phyloP scores from a whole-genome alignment of 495 filamentous ascomycete species.

The Penicillium psychrofluorescens region DNA sequence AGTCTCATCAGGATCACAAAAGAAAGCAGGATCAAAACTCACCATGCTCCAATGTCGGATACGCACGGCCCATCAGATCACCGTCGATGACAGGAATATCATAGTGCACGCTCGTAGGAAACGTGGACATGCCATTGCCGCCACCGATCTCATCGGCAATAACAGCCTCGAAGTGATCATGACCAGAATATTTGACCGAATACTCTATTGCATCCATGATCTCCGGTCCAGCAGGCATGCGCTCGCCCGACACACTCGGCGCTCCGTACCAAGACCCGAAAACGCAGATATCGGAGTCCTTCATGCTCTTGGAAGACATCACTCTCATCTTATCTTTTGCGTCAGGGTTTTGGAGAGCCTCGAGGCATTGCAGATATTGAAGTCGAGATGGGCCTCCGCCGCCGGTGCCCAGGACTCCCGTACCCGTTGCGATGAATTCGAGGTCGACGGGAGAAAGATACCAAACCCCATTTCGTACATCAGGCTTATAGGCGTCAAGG shows the following conservation, averaged over 20 bases:
- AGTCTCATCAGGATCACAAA: not conserved
- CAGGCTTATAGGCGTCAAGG: slow-evolving; percentile 41
- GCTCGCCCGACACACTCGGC: slow-evolving; percentile 16
- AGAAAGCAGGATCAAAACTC: not conserved
- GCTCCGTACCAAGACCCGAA: slow-evolving; percentile 19
- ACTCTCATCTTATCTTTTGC: slow-evolving; percentile 14
- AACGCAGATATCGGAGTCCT: slow-evolving; percentile 13
- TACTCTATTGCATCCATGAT: slow-evolving; percentile 18
- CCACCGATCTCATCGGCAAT: slow-evolving; percentile 31
- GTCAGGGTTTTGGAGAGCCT: slow-evolving; percentile 5
- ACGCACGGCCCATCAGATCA: slow-evolving; percentile 31
- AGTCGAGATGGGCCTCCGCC: slow-evolving; percentile 16
- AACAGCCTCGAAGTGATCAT: slow-evolving; percentile 19
- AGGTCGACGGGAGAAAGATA: slow-evolving; percentile 15
- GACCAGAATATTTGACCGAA: slow-evolving; percentile 17
- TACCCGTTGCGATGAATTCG: slow-evolving; percentile 20
- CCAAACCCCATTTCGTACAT: slow-evolving; percentile 34
- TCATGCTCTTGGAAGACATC: slow-evolving; percentile 6
- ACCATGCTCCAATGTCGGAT: slow-evolving; percentile 23
- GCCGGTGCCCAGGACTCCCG: slow-evolving; percentile 15
- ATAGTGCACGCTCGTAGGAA: slow-evolving; percentile 17
- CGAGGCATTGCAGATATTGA: slow-evolving; percentile 14
- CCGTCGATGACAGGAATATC: slow-evolving; percentile 30
- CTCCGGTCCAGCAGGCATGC: slow-evolving; percentile 21
- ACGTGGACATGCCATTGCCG: slow-evolving; percentile 29